Percentiles rank a stretch among this genome's conserved stretches.
phyloP scores from a whole-genome alignment of 2,329 filamentous ascomycete species.

The Periconia sp. region DNA sequence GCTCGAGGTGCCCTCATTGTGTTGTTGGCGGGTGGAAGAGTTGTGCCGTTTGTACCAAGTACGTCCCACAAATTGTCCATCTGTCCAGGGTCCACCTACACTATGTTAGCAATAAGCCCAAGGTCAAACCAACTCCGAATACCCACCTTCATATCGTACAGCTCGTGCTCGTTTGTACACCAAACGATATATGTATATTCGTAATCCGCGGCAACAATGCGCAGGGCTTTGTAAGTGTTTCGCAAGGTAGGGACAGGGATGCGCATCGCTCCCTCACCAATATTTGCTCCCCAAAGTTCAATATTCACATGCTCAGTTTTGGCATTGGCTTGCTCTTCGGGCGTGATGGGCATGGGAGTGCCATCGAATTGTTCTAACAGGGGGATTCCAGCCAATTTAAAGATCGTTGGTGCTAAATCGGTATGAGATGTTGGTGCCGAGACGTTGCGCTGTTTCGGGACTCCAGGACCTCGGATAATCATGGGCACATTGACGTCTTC shows the following conservation, averaged over 20 bases:
- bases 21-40: neutral
- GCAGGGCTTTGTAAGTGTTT: conserved; percentile 64
- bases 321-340: conserved; percentile 10
- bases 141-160: conserved; percentile 63
- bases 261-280: conserved; percentile 17
- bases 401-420: conserved; percentile 43
- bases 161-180: conserved; percentile 68
- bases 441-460: conserved; percentile 20
- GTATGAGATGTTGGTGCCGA: conserved; percentile 41
- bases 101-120: neutral
- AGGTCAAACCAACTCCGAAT: neutral
- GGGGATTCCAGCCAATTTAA: conserved; percentile 31
- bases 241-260: conserved; percentile 25
- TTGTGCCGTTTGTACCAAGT: conserved; percentile 29
- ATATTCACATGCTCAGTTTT: conserved; percentile 43
- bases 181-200: conserved; percentile 68
- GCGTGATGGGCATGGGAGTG: conserved; percentile 32
- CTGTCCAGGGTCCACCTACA: conserved; percentile 31
- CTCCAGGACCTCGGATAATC: conserved; percentile 41
- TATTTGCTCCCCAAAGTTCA: conserved; percentile 44
- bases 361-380: conserved; percentile 39
- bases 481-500: conserved; percentile 46
- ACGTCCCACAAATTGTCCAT: conserved; percentile 25
- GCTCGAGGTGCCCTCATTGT: neutral
- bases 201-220: conserved; percentile 57